phyloP scores from a whole-genome alignment of 495 filamentous ascomycete genomes.

The Aspergillus leporis region DNA sequence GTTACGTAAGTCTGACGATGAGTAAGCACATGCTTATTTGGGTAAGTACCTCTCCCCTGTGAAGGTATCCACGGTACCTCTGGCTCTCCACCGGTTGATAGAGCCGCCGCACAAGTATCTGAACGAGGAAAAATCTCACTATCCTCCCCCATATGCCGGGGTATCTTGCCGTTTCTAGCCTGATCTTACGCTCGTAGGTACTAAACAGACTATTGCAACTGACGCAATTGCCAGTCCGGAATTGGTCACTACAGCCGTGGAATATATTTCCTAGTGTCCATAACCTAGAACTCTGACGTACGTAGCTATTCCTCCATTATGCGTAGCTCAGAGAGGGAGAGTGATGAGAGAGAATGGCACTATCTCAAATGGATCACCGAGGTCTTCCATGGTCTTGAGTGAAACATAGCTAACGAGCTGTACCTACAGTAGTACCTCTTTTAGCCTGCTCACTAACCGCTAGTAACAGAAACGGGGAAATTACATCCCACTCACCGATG shows the following conservation, averaged over 20 bases:
- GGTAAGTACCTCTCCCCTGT: background rate
- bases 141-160: background rate
- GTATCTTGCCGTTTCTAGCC: background rate
- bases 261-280: background rate
- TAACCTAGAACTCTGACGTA: background rate
- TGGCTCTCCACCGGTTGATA: background rate
- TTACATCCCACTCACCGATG: conserved; percentile 11
- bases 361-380: conserved; percentile 7
- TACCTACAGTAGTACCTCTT: conserved; percentile 16
- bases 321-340: background rate
- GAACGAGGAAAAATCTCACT: background rate
- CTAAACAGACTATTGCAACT: background rate
- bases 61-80: background rate
- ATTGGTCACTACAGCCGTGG: background rate
- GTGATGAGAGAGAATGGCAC: background rate
- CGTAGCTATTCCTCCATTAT: background rate
- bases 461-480: conserved; percentile 4
- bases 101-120: background rate
- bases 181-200: background rate
- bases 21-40: background rate
- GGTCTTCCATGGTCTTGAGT: background rate
- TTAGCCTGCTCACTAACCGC: conserved; percentile 1
- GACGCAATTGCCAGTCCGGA: background rate
- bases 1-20: background rate
- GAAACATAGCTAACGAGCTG: conserved; percentile 6